phyloP scores from a whole-genome alignment of 2,329 filamentous ascomycete species.

The Colletotrichum acutatum region DNA sequence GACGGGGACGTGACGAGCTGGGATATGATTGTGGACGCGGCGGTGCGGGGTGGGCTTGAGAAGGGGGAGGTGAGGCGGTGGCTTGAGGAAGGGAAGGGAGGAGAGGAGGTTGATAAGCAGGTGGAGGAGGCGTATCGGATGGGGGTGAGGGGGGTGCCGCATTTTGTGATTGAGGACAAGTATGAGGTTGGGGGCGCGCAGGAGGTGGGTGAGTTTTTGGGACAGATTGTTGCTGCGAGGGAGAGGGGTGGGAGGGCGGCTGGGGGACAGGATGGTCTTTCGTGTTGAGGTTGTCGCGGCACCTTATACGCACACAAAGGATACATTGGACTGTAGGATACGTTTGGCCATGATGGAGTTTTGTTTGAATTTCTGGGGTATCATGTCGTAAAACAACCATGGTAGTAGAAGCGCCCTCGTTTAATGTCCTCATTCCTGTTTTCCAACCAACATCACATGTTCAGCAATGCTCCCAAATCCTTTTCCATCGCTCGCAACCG shows the following conservation, averaged over 20 bases:
- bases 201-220: constrained; percentile 73
- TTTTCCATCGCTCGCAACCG: constrained; percentile 65
- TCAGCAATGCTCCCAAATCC: constrained; percentile 64
- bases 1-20: constrained; percentile 71
- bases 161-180: constrained; percentile 77
- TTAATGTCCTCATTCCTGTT: neutral
- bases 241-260: constrained; percentile 35
- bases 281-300: constrained; percentile 2
- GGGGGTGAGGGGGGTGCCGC: constrained; percentile 75
- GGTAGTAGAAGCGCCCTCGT: constrained; percentile 1
- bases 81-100: constrained; percentile 65
- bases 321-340: neutral
- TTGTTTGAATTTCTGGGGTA: constrained; percentile 15
- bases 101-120: constrained; percentile 66
- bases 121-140: constrained; percentile 62
- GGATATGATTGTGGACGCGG: constrained; percentile 63
- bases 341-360: constrained; percentile 27
- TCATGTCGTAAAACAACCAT: constrained; percentile 15
- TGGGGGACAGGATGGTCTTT: constrained; percentile 18
- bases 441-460: constrained; percentile 53
- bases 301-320: too few species aligned
- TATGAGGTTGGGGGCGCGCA: constrained; percentile 79
- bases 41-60: constrained; percentile 64
- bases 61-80: constrained; percentile 62
- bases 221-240: constrained; percentile 68